Evolutionary conservation across 805 yeast genomes (phyloP).

Genomic region (Nematodospora valgi): DNA sequence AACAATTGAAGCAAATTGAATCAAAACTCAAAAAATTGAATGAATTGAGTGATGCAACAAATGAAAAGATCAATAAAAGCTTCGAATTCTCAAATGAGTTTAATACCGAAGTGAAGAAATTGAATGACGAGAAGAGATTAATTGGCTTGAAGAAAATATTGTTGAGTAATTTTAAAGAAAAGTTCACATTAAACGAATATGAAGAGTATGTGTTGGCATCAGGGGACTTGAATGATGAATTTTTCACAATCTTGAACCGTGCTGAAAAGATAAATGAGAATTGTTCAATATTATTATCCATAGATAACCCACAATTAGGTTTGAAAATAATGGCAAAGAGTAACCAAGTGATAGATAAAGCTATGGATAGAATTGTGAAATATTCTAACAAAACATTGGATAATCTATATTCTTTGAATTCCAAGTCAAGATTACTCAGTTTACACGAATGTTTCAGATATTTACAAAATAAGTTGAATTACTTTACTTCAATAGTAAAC

Average conservation of each 20-base stretch:
- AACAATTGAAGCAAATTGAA: slow-evolving; percentile 21
- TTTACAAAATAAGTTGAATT: slow-evolving; percentile 38
- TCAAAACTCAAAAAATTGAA: slow-evolving; percentile 18
- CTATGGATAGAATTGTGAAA: slow-evolving; percentile 26
- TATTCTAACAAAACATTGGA: slow-evolving; percentile 32
- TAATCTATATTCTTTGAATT: slow-evolving; percentile 27
- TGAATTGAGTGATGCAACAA: slow-evolving; percentile 26
- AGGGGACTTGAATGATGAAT: slow-evolving; percentile 48
- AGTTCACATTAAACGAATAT: slow-evolving; percentile 65
- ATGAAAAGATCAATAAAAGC: slow-evolving; percentile 36
- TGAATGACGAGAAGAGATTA: slow-evolving; percentile 29
- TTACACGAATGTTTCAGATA: slow-evolving; percentile 31
- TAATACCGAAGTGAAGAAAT: slow-evolving; percentile 19
- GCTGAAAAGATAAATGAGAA: slow-evolving; percentile 63
- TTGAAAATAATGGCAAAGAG: slow-evolving; percentile 59
- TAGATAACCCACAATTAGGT: slow-evolving; percentile 66
- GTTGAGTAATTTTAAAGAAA: slow-evolving; percentile 50
- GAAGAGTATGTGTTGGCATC: slow-evolving; percentile 61
- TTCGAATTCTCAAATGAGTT: slow-evolving; percentile 19
- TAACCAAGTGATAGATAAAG: slow-evolving; percentile 45
- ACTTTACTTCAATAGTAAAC: slow-evolving; percentile 56
- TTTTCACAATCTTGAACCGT: slow-evolving; percentile 56
- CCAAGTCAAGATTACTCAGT: slow-evolving; percentile 19
- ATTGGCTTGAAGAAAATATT: slow-evolving; percentile 49
- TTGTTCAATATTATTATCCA: slow-evolving; percentile 67